phyloP scores from a whole-genome alignment of 345 rosid genomes.

The Streptanthus diversifolius region DNA sequence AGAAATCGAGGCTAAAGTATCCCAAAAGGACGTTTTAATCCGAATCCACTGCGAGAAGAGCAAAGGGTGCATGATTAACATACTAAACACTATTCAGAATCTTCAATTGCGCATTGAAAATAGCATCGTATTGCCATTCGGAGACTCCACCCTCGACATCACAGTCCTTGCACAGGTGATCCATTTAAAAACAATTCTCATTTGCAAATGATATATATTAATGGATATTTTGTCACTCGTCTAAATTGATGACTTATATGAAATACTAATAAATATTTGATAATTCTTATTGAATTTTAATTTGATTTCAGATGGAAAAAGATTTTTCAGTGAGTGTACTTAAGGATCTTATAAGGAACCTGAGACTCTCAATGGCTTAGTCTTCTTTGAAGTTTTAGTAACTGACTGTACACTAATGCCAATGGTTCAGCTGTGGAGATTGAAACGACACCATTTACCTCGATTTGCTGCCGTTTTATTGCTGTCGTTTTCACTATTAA shows the following conservation, averaged over 20 bases:
- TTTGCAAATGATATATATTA: background rate
- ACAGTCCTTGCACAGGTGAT: conserved; percentile 66
- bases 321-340: conserved; percentile 37
- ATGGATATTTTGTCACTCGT: background rate
- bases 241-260: background rate
- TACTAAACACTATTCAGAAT: conserved; percentile 50
- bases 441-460: background rate
- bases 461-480: background rate
- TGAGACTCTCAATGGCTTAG: conserved; percentile 43
- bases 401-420: no score
- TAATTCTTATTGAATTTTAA: background rate
- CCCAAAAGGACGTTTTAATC: conserved; percentile 50
- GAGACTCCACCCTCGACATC: conserved; percentile 53
- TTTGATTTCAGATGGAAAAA: conserved; percentile 52
- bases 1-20: conserved; percentile 66
- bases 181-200: background rate
- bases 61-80: conserved; percentile 38
- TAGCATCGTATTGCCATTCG: conserved; percentile 53
- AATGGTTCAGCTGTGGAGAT: no score
- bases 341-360: conserved; percentile 51
- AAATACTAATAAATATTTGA: background rate
- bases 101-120: conserved; percentile 43
- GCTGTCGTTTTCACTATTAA: background rate
- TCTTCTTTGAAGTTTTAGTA: background rate
- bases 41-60: conserved; percentile 63